Evolutionary conservation across 1,139 yeast genomes (phyloP), one percentile per base, ranked within the genome.

Genomic region (Geotrichum europaeum): DNA sequence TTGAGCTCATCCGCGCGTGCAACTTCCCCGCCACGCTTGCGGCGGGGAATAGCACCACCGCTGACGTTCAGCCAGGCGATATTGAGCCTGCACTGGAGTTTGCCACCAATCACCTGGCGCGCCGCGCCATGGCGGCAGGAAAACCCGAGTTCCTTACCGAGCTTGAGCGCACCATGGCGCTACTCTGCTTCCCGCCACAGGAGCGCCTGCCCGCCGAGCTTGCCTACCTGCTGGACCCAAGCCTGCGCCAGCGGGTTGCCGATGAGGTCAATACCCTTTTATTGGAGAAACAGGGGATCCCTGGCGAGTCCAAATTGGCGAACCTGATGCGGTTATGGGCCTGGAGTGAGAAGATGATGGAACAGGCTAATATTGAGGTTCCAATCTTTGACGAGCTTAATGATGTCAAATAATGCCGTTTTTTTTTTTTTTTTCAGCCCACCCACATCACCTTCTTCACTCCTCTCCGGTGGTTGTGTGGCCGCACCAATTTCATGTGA

Each of bases 121-220:
- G 69, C 34, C 66, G 78, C 7, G 78, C 75, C 7, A 30, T 54
- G n/a, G 13, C 51, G 13, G 24, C 22, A 3, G 51, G 45, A 1
- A 40, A 40, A 3, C 20, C 51, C 20, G 66, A 66, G 56, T 73
- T 72, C 55, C 63, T 76, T 34, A 63, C 62, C 4, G 74, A 74
- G 50, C 65, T 76, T 52, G 78, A 76, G 59, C 66, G 68, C 43
- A 73, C 78, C 1, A 74, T 76, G 78, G 78, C 79, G 3, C 65
- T 76, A 36, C 63, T 76, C 45, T 76, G 79, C 59, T 76, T 76
- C 63, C 76, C 79, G 6, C 69, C 69, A 0, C 72, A 73, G n/a
- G 61, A 67, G 13, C 28, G 24, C 9, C 60, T 72, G 49, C 70
- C 71, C 2, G 72, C 73, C n/a, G 69, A 70, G 55, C 61, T 75